These are phyloP conservation scores for Zalaria obscura DNA, from an alignment of 2,329 filamentous ascomycete genomes.

Conservation along the genomic window DNA sequence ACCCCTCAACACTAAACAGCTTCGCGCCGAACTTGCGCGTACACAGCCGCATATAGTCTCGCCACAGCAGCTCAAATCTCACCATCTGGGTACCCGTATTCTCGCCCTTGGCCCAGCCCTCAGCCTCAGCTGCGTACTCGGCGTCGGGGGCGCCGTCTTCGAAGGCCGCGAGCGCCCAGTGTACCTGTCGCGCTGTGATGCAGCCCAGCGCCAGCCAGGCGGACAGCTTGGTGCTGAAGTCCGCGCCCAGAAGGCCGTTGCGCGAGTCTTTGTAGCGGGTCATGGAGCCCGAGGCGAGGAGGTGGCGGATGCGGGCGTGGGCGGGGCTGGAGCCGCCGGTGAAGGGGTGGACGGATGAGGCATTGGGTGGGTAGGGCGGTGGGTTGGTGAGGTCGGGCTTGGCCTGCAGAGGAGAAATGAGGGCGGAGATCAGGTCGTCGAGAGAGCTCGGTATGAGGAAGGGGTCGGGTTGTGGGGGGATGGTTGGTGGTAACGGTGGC, in stretches of 20 bases:
- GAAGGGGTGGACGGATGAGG: conserved; percentile 50
- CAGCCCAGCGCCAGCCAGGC: conserved; percentile 59
- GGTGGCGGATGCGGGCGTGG: conserved; percentile 42
- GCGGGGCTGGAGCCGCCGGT: conserved; percentile 51
- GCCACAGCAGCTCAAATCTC: conserved; percentile 61
- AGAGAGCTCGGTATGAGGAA: conserved; percentile 48
- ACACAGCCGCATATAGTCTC: conserved; percentile 70
- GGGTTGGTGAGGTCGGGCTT: conserved; percentile 35
- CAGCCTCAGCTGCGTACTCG: conserved; percentile 14
- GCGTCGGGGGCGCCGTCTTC: conserved; percentile 43
- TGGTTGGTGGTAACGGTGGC: conserved; percentile 41
- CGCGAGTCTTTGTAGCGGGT: conserved; percentile 54
- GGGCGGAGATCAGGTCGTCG: conserved; percentile 36
- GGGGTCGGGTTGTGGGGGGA: conserved; percentile 46
- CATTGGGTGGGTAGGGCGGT: conserved; percentile 38
- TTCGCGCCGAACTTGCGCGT: conserved; percentile 52
- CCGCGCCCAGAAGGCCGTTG: conserved; percentile 54
- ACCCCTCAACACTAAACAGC: conserved; percentile 53
- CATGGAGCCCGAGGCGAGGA: conserved; percentile 48
- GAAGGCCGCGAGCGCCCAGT: conserved; percentile 51
- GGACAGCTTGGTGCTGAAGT: conserved; percentile 65
- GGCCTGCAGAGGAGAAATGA: conserved; percentile 44
- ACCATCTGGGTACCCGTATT: conserved; percentile 57
- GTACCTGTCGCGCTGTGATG: conserved; percentile 58
- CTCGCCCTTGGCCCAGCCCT: conserved; percentile 55